Percentiles rank a stretch among this genome's conserved stretches.
These are phyloP conservation scores for Colletotrichum chrysophilum DNA, from an alignment of 2,329 filamentous ascomycete genomes.

Conservation along the genomic window DNA sequence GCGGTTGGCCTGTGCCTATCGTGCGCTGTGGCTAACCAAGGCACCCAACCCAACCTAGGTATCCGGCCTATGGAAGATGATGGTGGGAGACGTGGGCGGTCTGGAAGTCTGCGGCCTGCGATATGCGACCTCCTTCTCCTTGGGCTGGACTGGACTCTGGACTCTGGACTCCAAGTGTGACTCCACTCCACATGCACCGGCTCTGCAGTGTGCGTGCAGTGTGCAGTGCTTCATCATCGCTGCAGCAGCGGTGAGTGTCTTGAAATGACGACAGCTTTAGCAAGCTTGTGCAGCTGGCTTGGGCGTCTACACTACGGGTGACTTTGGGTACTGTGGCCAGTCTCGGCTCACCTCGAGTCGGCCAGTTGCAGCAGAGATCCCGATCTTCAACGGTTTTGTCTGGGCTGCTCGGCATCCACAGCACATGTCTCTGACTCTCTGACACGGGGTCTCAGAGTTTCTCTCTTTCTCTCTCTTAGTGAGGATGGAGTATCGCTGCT, in stretches of 20 bases:
- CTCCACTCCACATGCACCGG: not conserved
- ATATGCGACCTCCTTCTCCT: not conserved
- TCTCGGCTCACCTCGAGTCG: not conserved
- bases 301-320: not conserved
- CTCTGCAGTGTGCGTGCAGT: not conserved
- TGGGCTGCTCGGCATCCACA: not conserved
- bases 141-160: not conserved
- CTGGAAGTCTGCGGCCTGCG: not conserved
- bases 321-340: not conserved
- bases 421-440: not conserved
- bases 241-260: constrained; percentile 11
- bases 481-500: not conserved
- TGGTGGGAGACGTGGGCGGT: not conserved
- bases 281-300: not conserved
- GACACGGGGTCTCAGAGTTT: not conserved
- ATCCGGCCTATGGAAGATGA: not conserved
- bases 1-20: not conserved
- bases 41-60: not conserved
- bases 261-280: constrained; percentile 13
- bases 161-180: not conserved
- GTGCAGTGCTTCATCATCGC: constrained; percentile 8
- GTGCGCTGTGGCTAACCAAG: not conserved
- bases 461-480: not conserved
- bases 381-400: not conserved
- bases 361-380: not conserved